phyloP scores from a whole-genome alignment of 2,329 filamentous ascomycete genomes.

The Apiospora arundinis region DNA sequence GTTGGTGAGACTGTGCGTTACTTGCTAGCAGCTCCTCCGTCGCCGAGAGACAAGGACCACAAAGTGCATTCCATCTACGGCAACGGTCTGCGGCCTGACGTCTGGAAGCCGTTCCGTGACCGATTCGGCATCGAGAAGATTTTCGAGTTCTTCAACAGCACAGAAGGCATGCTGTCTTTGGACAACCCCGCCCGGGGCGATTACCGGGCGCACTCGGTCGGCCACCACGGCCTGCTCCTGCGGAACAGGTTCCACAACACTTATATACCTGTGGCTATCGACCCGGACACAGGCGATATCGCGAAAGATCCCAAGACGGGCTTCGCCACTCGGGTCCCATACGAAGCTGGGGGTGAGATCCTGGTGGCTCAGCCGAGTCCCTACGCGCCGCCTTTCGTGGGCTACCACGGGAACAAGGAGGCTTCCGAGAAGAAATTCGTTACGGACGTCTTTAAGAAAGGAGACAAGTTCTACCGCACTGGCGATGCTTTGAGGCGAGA shows the following conservation, averaged over 20 bases:
- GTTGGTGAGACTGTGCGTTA: slow-evolving; percentile 81
- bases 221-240: slow-evolving; percentile 71
- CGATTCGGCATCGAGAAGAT: slow-evolving; percentile 69
- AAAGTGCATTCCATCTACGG: slow-evolving; percentile 66
- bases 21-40: slow-evolving; percentile 70
- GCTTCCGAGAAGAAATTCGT: slow-evolving; percentile 73
- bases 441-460: slow-evolving; percentile 68
- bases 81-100: slow-evolving; percentile 72
- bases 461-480: slow-evolving; percentile 72
- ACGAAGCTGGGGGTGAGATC: slow-evolving; percentile 77
- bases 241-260: slow-evolving; percentile 58
- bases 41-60: slow-evolving; percentile 66
- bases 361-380: slow-evolving; percentile 63
- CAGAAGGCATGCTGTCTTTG: slow-evolving; percentile 71
- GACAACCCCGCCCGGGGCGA: slow-evolving; percentile 66
- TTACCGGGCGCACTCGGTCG: slow-evolving; percentile 69
- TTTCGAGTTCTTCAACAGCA: slow-evolving; percentile 79
- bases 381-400: slow-evolving; percentile 64
- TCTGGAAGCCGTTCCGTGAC: slow-evolving; percentile 69
- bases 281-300: slow-evolving; percentile 72
- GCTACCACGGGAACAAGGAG: slow-evolving; percentile 70
- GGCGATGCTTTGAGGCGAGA: slow-evolving; percentile 71
- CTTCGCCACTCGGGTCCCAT: slow-evolving; percentile 67
- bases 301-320: slow-evolving; percentile 70
- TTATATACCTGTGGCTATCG: slow-evolving; percentile 71